Percentiles rank a stretch among this genome's conserved stretches.
Conservation (phyloP, 2,329 filamentous ascomycete species). For the Penicillium sp. region DNA sequence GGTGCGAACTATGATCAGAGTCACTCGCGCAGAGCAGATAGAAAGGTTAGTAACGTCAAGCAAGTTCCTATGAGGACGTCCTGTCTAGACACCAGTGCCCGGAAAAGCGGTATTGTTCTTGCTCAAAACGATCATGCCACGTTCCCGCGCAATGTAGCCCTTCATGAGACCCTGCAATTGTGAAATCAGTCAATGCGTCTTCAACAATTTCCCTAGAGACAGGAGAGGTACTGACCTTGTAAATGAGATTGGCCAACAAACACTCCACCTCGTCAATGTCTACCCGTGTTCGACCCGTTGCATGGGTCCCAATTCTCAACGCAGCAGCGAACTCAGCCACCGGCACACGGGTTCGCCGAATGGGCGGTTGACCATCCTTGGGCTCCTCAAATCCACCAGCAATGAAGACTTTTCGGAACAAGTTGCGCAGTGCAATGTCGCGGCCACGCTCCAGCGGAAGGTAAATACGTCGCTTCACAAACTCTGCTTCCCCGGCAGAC, state of each 20-base stretch:
- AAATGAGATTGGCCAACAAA: constrained; percentile 92
- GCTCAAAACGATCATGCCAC: constrained; percentile 86
- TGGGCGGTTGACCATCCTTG: constrained; percentile 66
- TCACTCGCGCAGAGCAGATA: background rate
- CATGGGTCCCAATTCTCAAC: constrained; percentile 68
- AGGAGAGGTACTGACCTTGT: constrained; percentile 70
- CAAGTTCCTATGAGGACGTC: background rate
- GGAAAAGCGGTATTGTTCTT: constrained; percentile 87
- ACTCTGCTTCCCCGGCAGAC: constrained; percentile 80
- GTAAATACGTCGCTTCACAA: constrained; percentile 91
- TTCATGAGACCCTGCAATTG: constrained; percentile 82
- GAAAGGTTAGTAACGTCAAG: background rate
- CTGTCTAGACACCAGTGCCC: constrained; percentile 69
- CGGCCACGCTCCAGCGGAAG: constrained; percentile 89
- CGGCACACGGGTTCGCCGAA: constrained; percentile 72
- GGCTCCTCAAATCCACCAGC: constrained; percentile 77
- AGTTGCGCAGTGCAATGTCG: constrained; percentile 87
- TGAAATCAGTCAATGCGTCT: background rate
- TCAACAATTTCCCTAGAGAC: background rate
- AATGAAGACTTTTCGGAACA: constrained; percentile 88
- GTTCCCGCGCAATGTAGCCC: constrained; percentile 92
- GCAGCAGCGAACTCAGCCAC: constrained; percentile 84
- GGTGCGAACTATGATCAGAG: background rate
- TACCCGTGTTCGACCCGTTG: constrained; percentile 57
- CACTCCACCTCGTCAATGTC: constrained; percentile 96